Base-by-base conservation (phyloP, 2,329 filamentous ascomycete genomes). In the Elsinoe fawcettii region DNA sequence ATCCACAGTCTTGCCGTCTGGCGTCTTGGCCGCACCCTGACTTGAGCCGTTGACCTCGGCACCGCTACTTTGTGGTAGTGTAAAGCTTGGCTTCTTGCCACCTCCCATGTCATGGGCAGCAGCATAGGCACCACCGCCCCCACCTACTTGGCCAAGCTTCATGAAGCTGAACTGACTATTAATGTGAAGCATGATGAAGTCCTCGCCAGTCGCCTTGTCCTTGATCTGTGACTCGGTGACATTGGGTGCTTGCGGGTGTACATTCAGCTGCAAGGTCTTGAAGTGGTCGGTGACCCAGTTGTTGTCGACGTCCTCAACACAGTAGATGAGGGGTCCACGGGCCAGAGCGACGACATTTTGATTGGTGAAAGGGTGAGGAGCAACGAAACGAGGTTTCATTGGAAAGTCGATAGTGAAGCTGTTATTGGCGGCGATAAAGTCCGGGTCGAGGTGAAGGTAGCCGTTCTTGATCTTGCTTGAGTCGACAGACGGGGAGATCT, bases 291-390 rank as follows among this genome's bases (percentile, higher is more conserved):
- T 63, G 53, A 79, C 80, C 78, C 78, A 82, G 0, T 68, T 34
- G 58, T 84, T 82, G 62, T 84, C 81, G 5, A 73, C 63, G 57
- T 84, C 81, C 63, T 85, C 82, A 3, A 79, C 74, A 58, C 81
- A 85, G 66, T 84, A 85, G 4, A 84, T 70, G 5, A 85, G 64
- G 0, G 81, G 82, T 0, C 82, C 82, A 3, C 81, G 74, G 1
- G 76, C 79, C 5, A 84, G 66, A 1, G 77, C 73, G 36, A 82
- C 61, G 1, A 77, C 80, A n/a, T 75, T 68, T 62, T 83, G 79
- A 61, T 77, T 77, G 0, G 80, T 79, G 61, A 78, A 77, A 0
- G 80, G 80, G 62, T 84, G 78, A 0, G 81, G 80, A 2, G 74
- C 66, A 2, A 82, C 62, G 53, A 76, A 75, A 30, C 77, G 72